A percentile compares a stretch with the other conserved stretches of the same genome.
These are phyloP conservation scores for Amoeboaphelidium protococcarum DNA, from an alignment of 371 early-diverging fungal genomes.

Conservation along the genomic window DNA sequence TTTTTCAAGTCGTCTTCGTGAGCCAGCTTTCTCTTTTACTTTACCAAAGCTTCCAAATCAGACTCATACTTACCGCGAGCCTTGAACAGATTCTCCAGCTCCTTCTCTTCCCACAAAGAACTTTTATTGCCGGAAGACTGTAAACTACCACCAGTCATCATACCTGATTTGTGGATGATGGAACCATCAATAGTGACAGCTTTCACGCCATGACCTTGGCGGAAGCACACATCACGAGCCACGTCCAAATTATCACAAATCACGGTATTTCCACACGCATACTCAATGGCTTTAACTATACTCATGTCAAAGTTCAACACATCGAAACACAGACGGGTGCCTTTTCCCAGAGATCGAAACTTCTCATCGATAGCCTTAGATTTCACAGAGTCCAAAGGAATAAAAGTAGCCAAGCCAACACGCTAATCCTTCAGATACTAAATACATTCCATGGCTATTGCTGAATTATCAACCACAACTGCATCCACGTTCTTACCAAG, in stretches of 20 bases:
- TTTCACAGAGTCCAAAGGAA: slow-evolving; percentile 61
- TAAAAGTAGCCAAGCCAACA: slow-evolving; percentile 68
- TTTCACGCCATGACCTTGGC: slow-evolving; percentile 51
- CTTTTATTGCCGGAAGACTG: not conserved
- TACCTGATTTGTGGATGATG: slow-evolving; percentile 76
- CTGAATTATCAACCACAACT: slow-evolving; percentile 26
- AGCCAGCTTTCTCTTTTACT: not conserved
- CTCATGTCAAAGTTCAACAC: slow-evolving; percentile 51
- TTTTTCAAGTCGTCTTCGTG: slow-evolving; percentile 8
- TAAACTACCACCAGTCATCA: slow-evolving; percentile 55
- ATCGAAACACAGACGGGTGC: slow-evolving; percentile 62
- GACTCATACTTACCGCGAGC: not conserved
- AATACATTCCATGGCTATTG: slow-evolving; percentile 28
- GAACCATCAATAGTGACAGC: slow-evolving; percentile 79
- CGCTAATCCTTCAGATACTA: slow-evolving; percentile 78
- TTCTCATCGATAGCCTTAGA: slow-evolving; percentile 47
- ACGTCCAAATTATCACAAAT: slow-evolving; percentile 61
- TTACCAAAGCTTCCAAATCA: not conserved
- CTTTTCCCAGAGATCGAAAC: slow-evolving; percentile 23
- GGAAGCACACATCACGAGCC: slow-evolving; percentile 61
- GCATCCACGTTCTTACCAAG: slow-evolving; percentile 24
- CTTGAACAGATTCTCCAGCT: not conserved
- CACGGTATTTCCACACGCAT: slow-evolving; percentile 61
- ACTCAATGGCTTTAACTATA: slow-evolving; percentile 52
- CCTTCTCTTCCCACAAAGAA: not conserved